A percentile compares a stretch with the other conserved stretches of the same genome.
Evolutionary conservation across 2,329 filamentous ascomycete genomes (phyloP).

Genomic region (Colletotrichum simmondsii): DNA sequence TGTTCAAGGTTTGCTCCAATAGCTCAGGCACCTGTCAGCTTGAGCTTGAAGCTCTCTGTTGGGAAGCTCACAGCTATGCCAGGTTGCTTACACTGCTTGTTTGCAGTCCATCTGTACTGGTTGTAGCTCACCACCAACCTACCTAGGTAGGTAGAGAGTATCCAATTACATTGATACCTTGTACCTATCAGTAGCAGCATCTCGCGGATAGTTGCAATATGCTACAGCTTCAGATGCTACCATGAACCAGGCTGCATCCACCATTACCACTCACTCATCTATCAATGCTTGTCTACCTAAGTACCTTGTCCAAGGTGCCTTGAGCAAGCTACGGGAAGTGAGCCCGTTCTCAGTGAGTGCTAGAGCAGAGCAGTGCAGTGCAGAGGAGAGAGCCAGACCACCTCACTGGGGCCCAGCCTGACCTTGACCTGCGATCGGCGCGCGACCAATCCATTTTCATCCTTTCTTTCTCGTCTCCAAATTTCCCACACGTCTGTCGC

Average conservation of each 20-base stretch:
- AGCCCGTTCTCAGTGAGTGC: too few species aligned
- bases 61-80: background rate
- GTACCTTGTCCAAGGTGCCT: too few species aligned
- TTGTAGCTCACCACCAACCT: background rate
- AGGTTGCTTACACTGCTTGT: too few species aligned
- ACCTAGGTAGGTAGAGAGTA: too few species aligned
- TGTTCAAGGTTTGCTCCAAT: background rate
- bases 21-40: background rate
- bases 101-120: too few species aligned
- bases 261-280: background rate
- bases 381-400: background rate
- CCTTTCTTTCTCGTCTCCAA: conserved; percentile 31
- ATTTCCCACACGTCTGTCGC: conserved; percentile 22
- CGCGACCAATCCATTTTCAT: conserved; percentile 33
- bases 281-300: background rate
- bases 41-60: background rate
- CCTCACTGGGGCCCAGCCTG: background rate
- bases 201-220: background rate
- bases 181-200: background rate
- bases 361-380: background rate
- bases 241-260: background rate
- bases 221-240: background rate
- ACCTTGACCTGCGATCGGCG: conserved; percentile 25
- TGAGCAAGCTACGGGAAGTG: too few species aligned
- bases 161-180: background rate